Conservation (phyloP, 2,329 filamentous ascomycete species). For the Verticillium alfalfae region DNA sequence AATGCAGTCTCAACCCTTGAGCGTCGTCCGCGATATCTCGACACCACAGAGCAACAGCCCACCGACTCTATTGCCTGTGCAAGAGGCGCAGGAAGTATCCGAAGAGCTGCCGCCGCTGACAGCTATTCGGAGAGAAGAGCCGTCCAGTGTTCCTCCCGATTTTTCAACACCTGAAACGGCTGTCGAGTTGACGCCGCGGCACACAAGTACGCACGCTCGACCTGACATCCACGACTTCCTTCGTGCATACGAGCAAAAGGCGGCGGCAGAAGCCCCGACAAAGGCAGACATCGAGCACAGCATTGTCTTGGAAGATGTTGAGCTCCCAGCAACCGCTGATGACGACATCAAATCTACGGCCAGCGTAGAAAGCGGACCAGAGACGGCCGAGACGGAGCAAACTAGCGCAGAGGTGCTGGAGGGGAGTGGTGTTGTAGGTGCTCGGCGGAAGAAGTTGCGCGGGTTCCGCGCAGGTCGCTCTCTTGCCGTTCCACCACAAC, state of each 20-base stretch:
- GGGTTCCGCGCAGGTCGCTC: conserved; percentile 21
- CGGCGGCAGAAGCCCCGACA: conserved; percentile 1
- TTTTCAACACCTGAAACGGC: not conserved
- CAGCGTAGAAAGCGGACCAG: not conserved
- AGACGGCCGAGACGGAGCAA: not conserved
- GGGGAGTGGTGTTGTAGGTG: conserved; percentile 19
- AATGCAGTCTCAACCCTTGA: not conserved
- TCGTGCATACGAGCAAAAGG: conserved; percentile 10
- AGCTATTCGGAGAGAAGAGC: not conserved
- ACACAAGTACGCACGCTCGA: not conserved
- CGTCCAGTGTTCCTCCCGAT: not conserved
- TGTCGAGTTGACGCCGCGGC: not conserved
- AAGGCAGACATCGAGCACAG: not conserved
- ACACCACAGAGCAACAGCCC: not conserved
- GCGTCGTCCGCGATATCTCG: not conserved
- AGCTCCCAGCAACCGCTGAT: not conserved
- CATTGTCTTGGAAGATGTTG: not conserved
- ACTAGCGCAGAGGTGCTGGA: conserved; percentile 19
- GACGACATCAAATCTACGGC: not conserved
- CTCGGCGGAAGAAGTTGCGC: conserved; percentile 22
- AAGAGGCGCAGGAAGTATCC: not conserved
- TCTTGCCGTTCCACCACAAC: conserved; percentile 20
- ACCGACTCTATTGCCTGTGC: not conserved
- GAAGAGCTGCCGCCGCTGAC: not conserved
- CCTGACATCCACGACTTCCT: conserved; percentile 6